Base-by-base conservation (phyloP, 345 rosid species). In the Barbarea vulgaris region DNA sequence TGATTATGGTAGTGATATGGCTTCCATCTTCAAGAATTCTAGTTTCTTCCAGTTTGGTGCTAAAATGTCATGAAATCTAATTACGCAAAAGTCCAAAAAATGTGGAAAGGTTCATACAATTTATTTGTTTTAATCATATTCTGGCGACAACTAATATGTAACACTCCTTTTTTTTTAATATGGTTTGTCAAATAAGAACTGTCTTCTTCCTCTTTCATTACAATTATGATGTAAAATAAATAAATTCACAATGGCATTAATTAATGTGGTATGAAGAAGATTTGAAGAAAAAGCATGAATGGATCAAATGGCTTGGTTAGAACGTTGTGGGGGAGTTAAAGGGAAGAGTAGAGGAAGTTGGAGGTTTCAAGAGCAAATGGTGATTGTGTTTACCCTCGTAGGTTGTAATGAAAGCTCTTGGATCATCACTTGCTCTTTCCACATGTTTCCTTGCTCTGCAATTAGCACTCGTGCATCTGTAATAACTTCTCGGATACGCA, bases 351-450 rank as follows among this genome's bases (percentile, higher is more conserved):
- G 80, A 56, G 15, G 67, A 64, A 56, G 67, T 18, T 36, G 76
- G 68, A 50, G 77, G 59, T 69, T 74, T 80, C 9, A 68, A 61
- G 30, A 89, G 92, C 90, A 93, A 88, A 34, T 91, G 95, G 44
- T 96, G 99, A 79, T 86, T 91, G 57, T 96, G 99, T 76, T 87
- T 88, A 1, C 98, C 99, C 65, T 96, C 98, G 24, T 96, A 96
- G 1, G 99, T 96, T 34, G 99, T 93, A 51, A 96, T 85, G 62
- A 91, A 88, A 72, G 98, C 88, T 70, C 67, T 83, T 1, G 99
- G 91, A 84, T 93, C 97, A 61, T 91, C 99, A 5, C 92, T 88
- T 37, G 90, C 95, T 78, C 95, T 84, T 69, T 96, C 99, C 0
- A 96, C 98, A 4, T 91, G 89, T 88, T 96, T 96, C 51, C 99